A percentile compares a stretch with the other conserved stretches of the same genome.
phyloP scores from a whole-genome alignment of 2,329 filamentous ascomycete species.

The Botrytis fragariae region DNA sequence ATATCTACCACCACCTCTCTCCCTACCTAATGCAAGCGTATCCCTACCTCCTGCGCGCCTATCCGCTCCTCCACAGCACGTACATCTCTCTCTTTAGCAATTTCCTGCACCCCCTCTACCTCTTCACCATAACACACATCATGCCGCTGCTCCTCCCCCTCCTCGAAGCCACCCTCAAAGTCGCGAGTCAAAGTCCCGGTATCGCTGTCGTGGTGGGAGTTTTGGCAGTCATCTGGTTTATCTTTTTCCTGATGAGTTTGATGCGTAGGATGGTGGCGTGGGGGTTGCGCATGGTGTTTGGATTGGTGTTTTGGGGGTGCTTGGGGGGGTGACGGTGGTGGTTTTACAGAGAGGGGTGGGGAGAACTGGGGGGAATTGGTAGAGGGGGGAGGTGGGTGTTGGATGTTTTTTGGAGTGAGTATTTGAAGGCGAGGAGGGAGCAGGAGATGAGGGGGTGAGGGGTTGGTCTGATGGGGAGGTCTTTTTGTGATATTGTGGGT shows the following conservation, averaged over 20 bases:
- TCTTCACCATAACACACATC: not conserved
- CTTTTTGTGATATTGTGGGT: slow-evolving; percentile 9
- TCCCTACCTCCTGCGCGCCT: not conserved
- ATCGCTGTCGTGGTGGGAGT: slow-evolving; percentile 19
- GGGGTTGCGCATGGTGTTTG: slow-evolving; percentile 67
- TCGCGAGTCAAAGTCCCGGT: slow-evolving; percentile 31
- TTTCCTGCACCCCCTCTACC: slow-evolving; percentile 6
- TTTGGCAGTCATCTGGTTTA: slow-evolving; percentile 48
- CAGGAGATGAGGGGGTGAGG: slow-evolving; percentile 23
- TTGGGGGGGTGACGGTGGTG: slow-evolving; percentile 54
- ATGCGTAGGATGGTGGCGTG: slow-evolving; percentile 71
- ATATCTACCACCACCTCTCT: not conserved
- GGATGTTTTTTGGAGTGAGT: slow-evolving; percentile 57
- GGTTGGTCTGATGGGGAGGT: not conserved
- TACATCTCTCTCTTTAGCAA: not conserved
- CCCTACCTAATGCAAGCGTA: not conserved
- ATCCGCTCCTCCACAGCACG: slow-evolving; percentile 29
- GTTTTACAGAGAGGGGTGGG: slow-evolving; percentile 65
- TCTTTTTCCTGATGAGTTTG: slow-evolving; percentile 68
- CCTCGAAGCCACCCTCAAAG: not conserved
- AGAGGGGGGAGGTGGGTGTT: slow-evolving; percentile 50
- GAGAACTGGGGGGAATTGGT: slow-evolving; percentile 60
- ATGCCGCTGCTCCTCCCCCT: slow-evolving; percentile 31
- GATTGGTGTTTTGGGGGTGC: slow-evolving; percentile 60
- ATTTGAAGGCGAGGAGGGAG: slow-evolving; percentile 50